Conservation (phyloP, 2,329 filamentous ascomycete species). For the Cladobotryum mycophilum region DNA sequence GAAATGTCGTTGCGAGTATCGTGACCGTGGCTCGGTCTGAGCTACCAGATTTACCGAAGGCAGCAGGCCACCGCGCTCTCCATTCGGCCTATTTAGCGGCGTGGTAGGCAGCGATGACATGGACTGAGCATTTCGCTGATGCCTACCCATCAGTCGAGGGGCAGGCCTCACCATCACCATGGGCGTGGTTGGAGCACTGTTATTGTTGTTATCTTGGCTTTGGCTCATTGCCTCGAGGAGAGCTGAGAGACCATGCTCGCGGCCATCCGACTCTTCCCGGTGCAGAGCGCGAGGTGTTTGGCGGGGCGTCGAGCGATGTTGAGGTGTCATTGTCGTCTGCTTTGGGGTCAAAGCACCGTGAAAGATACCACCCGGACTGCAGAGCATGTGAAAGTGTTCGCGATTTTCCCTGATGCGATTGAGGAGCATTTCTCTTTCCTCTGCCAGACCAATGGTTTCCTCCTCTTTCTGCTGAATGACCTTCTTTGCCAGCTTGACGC, state of each 20-base stretch:
- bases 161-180: conserved; percentile 39
- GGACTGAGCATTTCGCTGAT: conserved; percentile 72
- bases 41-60: conserved; percentile 58
- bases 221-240: conserved; percentile 76
- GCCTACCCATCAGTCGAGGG: conserved; percentile 49
- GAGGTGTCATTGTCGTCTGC: conserved; percentile 40
- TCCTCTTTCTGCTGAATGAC: conserved; percentile 73
- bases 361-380: conserved; percentile 65
- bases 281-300: conserved; percentile 42
- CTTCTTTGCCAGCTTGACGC: conserved; percentile 68
- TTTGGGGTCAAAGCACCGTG: conserved; percentile 56
- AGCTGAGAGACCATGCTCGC: conserved; percentile 64
- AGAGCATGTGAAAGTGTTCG: conserved; percentile 74
- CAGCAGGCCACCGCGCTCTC: conserved; percentile 47
- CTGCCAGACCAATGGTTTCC: conserved; percentile 60
- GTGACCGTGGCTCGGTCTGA: conserved; percentile 50
- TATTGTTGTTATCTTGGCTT: conserved; percentile 41
- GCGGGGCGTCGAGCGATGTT: conserved; percentile 42
- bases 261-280: conserved; percentile 40
- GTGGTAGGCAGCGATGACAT: conserved; percentile 80
- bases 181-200: conserved; percentile 69
- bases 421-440: conserved; percentile 71
- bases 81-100: conserved; percentile 50
- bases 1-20: conserved; percentile 34
- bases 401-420: conserved; percentile 84